These are phyloP conservation scores for Penicillium corylophilum DNA, from an alignment of 2,329 filamentous ascomycete species.

Conservation along the genomic window DNA sequence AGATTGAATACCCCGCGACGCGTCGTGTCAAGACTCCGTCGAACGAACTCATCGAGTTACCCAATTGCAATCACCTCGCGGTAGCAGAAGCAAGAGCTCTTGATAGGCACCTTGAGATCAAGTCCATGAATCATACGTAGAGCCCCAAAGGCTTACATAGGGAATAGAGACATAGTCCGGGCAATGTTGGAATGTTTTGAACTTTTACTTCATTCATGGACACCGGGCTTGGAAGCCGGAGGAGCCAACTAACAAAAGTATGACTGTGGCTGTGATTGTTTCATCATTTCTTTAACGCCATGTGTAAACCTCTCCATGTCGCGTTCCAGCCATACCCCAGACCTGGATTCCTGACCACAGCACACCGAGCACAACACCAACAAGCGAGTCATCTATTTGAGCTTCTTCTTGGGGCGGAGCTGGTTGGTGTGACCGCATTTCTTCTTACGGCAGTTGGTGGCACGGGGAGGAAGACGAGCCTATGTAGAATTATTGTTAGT, in stretches of 20 bases:
- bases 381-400: slow-evolving; percentile 65
- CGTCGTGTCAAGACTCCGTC: neutral
- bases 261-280: slow-evolving; percentile 38
- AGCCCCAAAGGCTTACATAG: neutral
- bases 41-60: neutral
- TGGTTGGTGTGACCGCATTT: slow-evolving; percentile 99
- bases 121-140: neutral
- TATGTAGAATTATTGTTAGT: slow-evolving; percentile 25
- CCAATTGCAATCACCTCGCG: neutral
- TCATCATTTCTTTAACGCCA: slow-evolving; percentile 41
- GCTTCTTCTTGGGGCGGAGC: slow-evolving; percentile 99
- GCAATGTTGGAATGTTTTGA: slow-evolving; percentile 21
- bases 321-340: slow-evolving; percentile 35
- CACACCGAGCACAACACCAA: slow-evolving; percentile 49
- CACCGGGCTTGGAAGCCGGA: slow-evolving; percentile 35
- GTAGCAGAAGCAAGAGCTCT: neutral
- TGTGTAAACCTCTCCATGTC: slow-evolving; percentile 36
- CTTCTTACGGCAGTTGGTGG: slow-evolving; percentile 99
- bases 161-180: neutral
- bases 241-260: slow-evolving; percentile 37
- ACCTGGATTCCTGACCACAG: slow-evolving; percentile 31
- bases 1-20: neutral
- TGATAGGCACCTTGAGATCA: neutral
- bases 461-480: slow-evolving; percentile 89
- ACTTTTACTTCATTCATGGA: slow-evolving; percentile 40